These are phyloP conservation scores for Suillus hirtellus DNA, from an alignment of 768 basidiomycete species.

Conservation along the genomic window DNA sequence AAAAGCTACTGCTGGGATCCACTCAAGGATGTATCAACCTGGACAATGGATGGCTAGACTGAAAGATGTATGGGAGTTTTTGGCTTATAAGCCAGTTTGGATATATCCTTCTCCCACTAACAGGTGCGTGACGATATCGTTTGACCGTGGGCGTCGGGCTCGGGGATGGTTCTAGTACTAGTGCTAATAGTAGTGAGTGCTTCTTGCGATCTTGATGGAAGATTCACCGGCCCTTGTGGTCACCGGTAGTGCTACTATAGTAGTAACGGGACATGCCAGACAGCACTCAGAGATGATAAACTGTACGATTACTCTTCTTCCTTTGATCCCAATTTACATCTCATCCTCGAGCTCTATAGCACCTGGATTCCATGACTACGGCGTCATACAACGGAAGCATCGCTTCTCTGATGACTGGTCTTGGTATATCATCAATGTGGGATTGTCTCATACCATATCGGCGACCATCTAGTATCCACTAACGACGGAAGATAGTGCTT, in stretches of 20 bases:
- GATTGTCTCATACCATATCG: background rate
- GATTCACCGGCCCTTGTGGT: background rate
- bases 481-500: background rate
- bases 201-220: background rate
- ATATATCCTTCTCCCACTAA: too few species aligned
- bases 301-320: background rate
- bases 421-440: constrained; percentile 1
- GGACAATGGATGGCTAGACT: too few species aligned
- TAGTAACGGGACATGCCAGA: background rate
- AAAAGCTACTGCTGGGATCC: too few species aligned
- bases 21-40: too few species aligned
- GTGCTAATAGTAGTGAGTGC: background rate
- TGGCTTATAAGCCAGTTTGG: too few species aligned
- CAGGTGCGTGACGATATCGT: too few species aligned
- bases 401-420: background rate
- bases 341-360: background rate
- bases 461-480: background rate
- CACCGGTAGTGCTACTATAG: background rate
- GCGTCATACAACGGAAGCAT: background rate
- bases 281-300: background rate
- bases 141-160: background rate
- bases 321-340: background rate
- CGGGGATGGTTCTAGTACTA: background rate
- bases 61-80: too few species aligned
- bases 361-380: background rate